Percentiles rank a stretch among this genome's conserved stretches.
These are phyloP conservation scores for Metschnikowia henanensis DNA, from an alignment of 805 yeast genomes.

Conservation along the genomic window DNA sequence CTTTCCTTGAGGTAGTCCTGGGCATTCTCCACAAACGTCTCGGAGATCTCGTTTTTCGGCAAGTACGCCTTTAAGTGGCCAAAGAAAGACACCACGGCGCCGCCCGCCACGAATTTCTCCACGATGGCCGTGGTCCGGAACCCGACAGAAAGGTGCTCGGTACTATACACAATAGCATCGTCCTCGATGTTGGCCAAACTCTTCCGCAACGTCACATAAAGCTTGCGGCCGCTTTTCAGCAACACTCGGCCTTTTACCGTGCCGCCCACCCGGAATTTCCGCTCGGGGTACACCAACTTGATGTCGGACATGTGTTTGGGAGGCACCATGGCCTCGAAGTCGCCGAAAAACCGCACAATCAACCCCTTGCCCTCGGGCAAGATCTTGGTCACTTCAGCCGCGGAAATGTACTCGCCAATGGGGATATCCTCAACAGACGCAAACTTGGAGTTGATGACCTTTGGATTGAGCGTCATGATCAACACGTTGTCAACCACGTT, in stretches of 20 bases:
- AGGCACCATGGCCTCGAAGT: conserved; percentile 75
- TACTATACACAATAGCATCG: conserved; percentile 46
- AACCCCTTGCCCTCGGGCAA: conserved; percentile 64
- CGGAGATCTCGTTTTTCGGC: conserved; percentile 88
- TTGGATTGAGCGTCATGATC: conserved; percentile 67
- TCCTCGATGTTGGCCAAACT: conserved; percentile 69
- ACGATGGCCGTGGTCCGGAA: conserved; percentile 71
- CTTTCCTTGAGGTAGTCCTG: conserved; percentile 78
- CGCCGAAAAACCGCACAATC: conserved; percentile 60
- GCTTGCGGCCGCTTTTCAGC: conserved; percentile 46
- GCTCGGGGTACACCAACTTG: conserved; percentile 83
- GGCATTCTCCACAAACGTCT: conserved; percentile 77
- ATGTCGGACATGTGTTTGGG: conserved; percentile 80
- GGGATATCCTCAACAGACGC: conserved; percentile 73
- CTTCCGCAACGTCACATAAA: conserved; percentile 77
- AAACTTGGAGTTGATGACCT: conserved; percentile 61
- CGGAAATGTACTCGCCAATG: conserved; percentile 62
- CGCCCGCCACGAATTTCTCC: conserved; percentile 66
- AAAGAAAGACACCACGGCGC: conserved; percentile 83
- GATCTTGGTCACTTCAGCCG: conserved; percentile 53
- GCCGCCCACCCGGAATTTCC: conserved; percentile 84
- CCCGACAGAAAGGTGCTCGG: conserved; percentile 43
- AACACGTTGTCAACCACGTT: conserved; percentile 65
- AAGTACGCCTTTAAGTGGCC: conserved; percentile 76
- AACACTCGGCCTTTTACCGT: conserved; percentile 77